phyloP scores from a whole-genome alignment of 108 stramenopile species.

The Nitzschia sp. region DNA sequence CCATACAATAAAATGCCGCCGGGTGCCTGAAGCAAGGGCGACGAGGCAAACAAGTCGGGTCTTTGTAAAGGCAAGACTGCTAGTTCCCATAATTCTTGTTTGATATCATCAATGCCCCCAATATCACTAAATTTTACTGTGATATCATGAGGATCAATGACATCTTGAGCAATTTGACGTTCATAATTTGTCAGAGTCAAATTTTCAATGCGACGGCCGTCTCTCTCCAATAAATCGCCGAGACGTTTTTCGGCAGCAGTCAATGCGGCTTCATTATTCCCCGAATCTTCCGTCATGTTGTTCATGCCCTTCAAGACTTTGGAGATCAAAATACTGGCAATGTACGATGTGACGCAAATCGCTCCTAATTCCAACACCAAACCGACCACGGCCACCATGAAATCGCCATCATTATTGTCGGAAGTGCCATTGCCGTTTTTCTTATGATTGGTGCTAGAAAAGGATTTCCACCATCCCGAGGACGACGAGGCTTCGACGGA shows the following conservation, averaged over 20 bases:
- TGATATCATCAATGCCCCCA: conserved; percentile 88
- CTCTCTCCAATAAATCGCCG: conserved; percentile 24
- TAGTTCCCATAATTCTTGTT: conserved; percentile 89
- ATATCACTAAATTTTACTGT: conserved; percentile 75
- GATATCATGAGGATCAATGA: conserved; percentile 81
- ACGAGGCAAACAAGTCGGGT: conserved; percentile 78
- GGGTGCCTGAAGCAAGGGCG: conserved; percentile 72
- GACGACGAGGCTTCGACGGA: conserved; percentile 1
- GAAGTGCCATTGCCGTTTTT: not conserved
- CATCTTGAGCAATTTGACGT: conserved; percentile 77
- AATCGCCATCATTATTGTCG: not conserved
- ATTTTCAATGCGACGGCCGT: not conserved
- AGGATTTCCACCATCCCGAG: conserved; percentile 10
- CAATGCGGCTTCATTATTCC: conserved; percentile 19
- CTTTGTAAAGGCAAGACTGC: conserved; percentile 90
- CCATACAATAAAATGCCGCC: conserved; percentile 96
- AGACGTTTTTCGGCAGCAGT: conserved; percentile 43
- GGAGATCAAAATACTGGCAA: conserved; percentile 26
- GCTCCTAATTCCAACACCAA: conserved; percentile 31
- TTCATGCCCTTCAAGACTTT: conserved; percentile 26
- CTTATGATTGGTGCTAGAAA: not conserved
- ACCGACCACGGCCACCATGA: conserved; percentile 15
- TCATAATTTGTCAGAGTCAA: conserved; percentile 56
- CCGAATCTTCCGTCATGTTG: not conserved
- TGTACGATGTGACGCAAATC: conserved; percentile 27